Percentiles rank a stretch among this genome's conserved stretches.
Conservation (phyloP, 208 protist species). For the Leishmania aethiopica region DNA sequence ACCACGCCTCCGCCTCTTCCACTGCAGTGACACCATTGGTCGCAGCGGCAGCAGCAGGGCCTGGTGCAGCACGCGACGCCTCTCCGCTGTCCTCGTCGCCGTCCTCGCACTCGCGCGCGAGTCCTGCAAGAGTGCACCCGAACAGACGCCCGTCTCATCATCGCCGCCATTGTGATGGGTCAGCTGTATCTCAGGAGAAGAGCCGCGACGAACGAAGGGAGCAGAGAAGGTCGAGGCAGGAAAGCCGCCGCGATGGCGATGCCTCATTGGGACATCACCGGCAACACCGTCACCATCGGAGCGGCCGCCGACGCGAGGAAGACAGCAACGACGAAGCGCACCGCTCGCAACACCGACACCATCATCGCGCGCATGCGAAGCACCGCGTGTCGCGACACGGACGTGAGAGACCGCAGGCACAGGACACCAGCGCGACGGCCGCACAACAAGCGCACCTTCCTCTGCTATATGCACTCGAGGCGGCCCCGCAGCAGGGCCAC, state of each 20-base stretch:
- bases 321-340: background rate
- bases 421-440: background rate
- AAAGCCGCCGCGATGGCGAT: background rate
- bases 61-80: background rate
- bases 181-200: background rate
- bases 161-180: background rate
- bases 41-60: background rate
- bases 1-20: background rate
- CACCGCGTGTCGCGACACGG: background rate
- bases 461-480: background rate
- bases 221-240: background rate
- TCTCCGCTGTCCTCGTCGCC: background rate
- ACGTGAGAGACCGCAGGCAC: background rate
- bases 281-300: background rate
- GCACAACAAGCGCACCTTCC: background rate
- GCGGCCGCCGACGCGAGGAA: background rate
- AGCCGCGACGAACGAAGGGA: background rate
- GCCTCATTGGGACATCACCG: background rate
- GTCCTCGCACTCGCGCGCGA: background rate
- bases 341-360: constrained; percentile 8
- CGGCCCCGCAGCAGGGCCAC: background rate
- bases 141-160: background rate
- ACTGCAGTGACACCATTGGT: background rate
- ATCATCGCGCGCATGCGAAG: background rate
- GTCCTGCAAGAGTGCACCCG: background rate